Evolutionary conservation across 225 moss, liverwort and hornwort genomes (phyloP).

Genomic region (Physcomitrellopsis africana): DNA sequence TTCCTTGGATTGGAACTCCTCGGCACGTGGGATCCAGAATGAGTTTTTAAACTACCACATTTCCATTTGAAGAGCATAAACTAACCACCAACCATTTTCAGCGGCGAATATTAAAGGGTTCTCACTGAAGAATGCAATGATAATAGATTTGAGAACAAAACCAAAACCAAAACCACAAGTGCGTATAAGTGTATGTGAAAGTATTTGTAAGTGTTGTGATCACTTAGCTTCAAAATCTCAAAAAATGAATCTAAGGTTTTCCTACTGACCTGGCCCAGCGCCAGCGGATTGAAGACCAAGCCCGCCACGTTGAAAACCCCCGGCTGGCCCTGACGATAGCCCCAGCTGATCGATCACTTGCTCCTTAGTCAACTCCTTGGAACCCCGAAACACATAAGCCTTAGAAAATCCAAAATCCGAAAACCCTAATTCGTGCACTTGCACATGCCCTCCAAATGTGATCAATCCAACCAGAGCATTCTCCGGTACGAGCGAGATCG

Average conservation of each 20-base stretch:
- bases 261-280: conserved; percentile 52
- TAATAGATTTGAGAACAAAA: not conserved
- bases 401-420: conserved; percentile 84
- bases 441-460: conserved; percentile 93
- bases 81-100: conserved; percentile 31
- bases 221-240: not conserved
- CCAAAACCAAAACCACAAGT: too few species aligned
- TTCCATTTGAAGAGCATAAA: conserved; percentile 9
- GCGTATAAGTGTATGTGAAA: too few species aligned
- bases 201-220: too few species aligned
- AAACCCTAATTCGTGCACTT: conserved; percentile 98
- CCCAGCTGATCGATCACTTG: conserved; percentile 94
- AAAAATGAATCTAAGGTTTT: not conserved
- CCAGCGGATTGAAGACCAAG: conserved; percentile 57
- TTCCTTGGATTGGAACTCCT: conserved; percentile 10
- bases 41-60: conserved; percentile 7
- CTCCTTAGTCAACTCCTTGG: conserved; percentile 90
- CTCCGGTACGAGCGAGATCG: conserved; percentile 84
- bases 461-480: conserved; percentile 90
- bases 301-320: conserved; percentile 69
- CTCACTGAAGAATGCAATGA: conserved; percentile 4
- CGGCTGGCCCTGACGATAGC: conserved; percentile 56
- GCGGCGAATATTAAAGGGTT: not conserved
- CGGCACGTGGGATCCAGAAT: not conserved
- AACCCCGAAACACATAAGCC: conserved; percentile 90